Evolutionary conservation across 495 filamentous ascomycete species (phyloP).

Genomic region (Tuber umbilicatum): DNA sequence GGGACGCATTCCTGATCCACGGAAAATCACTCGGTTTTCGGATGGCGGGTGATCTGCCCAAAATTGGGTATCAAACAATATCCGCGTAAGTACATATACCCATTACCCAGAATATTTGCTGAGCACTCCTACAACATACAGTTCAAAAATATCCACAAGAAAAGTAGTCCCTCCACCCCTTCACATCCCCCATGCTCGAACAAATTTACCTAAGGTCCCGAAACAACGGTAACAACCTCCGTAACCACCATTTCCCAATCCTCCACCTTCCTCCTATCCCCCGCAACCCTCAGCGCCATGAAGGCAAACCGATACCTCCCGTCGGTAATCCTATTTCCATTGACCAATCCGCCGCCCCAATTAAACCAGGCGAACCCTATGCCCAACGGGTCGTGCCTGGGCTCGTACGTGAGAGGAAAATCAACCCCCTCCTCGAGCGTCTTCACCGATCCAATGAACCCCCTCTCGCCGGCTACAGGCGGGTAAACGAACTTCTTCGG

Average conservation of each 20-base stretch:
- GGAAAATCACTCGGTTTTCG: background rate
- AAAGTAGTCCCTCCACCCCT: background rate
- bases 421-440: constrained; percentile 39
- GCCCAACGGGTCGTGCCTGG: constrained; percentile 37
- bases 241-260: constrained; percentile 36
- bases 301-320: constrained; percentile 46
- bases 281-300: constrained; percentile 30
- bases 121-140: background rate
- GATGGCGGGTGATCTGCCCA: background rate
- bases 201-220: background rate
- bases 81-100: background rate
- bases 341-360: constrained; percentile 47
- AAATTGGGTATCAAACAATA: background rate
- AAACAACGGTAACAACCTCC: constrained; percentile 21
- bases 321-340: constrained; percentile 46
- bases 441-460: constrained; percentile 44
- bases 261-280: constrained; percentile 14
- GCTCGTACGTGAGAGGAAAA: constrained; percentile 45
- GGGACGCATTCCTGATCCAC: background rate
- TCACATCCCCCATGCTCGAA: background rate
- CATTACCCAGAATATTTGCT: background rate
- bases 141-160: constrained; percentile 1
- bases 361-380: constrained; percentile 31
- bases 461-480: constrained; percentile 37
- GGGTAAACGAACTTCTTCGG: constrained; percentile 42